Conservation (phyloP, 2,329 filamentous ascomycete genomes). For the Orbilia ellipsospora region DNA sequence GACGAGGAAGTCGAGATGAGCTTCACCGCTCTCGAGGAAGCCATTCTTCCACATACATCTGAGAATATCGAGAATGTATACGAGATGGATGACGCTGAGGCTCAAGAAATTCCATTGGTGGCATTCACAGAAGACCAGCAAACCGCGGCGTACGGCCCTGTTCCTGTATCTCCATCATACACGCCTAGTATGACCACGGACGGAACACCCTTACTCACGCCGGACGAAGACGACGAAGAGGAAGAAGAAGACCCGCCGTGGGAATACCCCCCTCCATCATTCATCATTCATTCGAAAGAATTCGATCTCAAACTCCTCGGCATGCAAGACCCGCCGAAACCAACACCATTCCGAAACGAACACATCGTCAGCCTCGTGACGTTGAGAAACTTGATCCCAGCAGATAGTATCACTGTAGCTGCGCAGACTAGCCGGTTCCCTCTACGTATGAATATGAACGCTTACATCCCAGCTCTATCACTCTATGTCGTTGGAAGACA, state of each 20-base stretch:
- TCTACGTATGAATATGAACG: slow-evolving; percentile 69
- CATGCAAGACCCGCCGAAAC: slow-evolving; percentile 20
- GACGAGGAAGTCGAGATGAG: slow-evolving; percentile 27
- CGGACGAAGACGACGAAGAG: neutral
- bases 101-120: neutral
- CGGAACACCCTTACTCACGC: neutral
- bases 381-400: slow-evolving; percentile 40
- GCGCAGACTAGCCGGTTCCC: slow-evolving; percentile 40
- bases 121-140: slow-evolving; percentile 32
- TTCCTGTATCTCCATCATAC: neutral
- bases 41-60: slow-evolving; percentile 10
- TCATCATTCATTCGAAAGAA: slow-evolving; percentile 50
- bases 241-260: slow-evolving; percentile 23
- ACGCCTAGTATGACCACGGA: neutral
- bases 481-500: slow-evolving; percentile 75
- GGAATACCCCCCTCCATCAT: slow-evolving; percentile 36
- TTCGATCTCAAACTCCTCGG: slow-evolving; percentile 40
- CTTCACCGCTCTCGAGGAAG: slow-evolving; percentile 26
- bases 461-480: slow-evolving; percentile 74
- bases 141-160: slow-evolving; percentile 33
- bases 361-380: slow-evolving; percentile 32
- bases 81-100: slow-evolving; percentile 61
- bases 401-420: slow-evolving; percentile 38
- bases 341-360: neutral
- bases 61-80: slow-evolving; percentile 70